These are phyloP conservation scores for Myxozyma neotropica DNA, from an alignment of 805 yeast species.

Conservation along the genomic window DNA sequence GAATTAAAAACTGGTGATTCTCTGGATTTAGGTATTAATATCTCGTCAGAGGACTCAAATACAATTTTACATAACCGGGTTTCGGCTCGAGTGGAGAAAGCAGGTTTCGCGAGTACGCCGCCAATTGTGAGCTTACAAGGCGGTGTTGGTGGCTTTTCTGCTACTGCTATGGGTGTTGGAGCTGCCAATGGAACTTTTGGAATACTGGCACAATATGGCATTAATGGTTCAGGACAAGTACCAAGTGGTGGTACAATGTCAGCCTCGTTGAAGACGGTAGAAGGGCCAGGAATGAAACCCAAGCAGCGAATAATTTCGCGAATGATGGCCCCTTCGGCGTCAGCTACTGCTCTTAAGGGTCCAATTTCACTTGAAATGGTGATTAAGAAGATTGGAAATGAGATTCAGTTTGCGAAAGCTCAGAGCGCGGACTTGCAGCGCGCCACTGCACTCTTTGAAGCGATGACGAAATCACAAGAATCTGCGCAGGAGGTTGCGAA, in stretches of 20 bases:
- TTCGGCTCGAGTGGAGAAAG: slow-evolving; percentile 76
- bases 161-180: not conserved
- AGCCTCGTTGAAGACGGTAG: slow-evolving; percentile 17
- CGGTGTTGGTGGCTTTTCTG: not conserved
- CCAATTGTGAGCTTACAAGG: not conserved
- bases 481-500: slow-evolving; percentile 6
- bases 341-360: slow-evolving; percentile 18
- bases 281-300: slow-evolving; percentile 13
- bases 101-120: slow-evolving; percentile 39
- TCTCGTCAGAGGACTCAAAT: slow-evolving; percentile 50
- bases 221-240: not conserved
- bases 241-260: slow-evolving; percentile 7
- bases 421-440: slow-evolving; percentile 26
- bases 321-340: slow-evolving; percentile 14
- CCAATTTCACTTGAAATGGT: slow-evolving; percentile 33
- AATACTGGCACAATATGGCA: not conserved
- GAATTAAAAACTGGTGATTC: slow-evolving; percentile 77
- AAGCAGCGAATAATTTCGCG: slow-evolving; percentile 30
- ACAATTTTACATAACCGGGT: slow-evolving; percentile 80
- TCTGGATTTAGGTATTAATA: slow-evolving; percentile 93
- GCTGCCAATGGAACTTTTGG: not conserved
- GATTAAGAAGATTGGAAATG: slow-evolving; percentile 24
- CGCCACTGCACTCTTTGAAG: slow-evolving; percentile 26
- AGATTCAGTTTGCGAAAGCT: slow-evolving; percentile 23
- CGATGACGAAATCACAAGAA: slow-evolving; percentile 11